These are phyloP conservation scores for Candida maltosa DNA, from an alignment of 805 yeast species.

Conservation along the genomic window DNA sequence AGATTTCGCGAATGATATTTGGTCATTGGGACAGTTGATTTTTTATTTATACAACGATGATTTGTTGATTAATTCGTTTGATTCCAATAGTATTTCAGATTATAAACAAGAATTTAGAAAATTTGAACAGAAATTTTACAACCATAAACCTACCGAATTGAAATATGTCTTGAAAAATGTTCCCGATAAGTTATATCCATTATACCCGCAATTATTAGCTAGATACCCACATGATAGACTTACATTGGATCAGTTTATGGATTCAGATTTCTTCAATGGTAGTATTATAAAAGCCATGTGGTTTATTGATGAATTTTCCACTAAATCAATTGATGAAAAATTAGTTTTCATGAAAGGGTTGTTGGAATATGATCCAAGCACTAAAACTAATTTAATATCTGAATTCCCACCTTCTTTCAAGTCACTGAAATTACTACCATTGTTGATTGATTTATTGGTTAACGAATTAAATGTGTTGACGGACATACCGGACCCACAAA, in stretches of 20 bases:
- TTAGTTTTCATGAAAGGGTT: slow-evolving; percentile 66
- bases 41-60: slow-evolving; percentile 64
- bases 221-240: slow-evolving; percentile 57
- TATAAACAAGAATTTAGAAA: slow-evolving; percentile 54
- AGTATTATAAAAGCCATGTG: slow-evolving; percentile 77
- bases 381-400: slow-evolving; percentile 17
- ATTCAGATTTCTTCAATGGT: slow-evolving; percentile 74
- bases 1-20: slow-evolving; percentile 71
- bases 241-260: slow-evolving; percentile 64
- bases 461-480: slow-evolving; percentile 31
- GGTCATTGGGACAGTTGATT: slow-evolving; percentile 77
- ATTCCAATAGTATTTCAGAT: slow-evolving; percentile 52
- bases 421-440: slow-evolving; percentile 72
- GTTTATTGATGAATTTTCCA: slow-evolving; percentile 78
- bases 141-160: slow-evolving; percentile 29
- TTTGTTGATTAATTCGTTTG: slow-evolving; percentile 37
- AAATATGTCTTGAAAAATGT: slow-evolving; percentile 50
- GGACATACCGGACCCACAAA: slow-evolving; percentile 18
- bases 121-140: slow-evolving; percentile 44
- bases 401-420: slow-evolving; percentile 44
- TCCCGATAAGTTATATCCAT: slow-evolving; percentile 52
- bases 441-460: slow-evolving; percentile 50
- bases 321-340: slow-evolving; percentile 67
- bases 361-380: slow-evolving; percentile 22
- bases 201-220: slow-evolving; percentile 52